Conservation (phyloP, 1,139 yeast species). For the Yamadazyma triangularis region DNA sequence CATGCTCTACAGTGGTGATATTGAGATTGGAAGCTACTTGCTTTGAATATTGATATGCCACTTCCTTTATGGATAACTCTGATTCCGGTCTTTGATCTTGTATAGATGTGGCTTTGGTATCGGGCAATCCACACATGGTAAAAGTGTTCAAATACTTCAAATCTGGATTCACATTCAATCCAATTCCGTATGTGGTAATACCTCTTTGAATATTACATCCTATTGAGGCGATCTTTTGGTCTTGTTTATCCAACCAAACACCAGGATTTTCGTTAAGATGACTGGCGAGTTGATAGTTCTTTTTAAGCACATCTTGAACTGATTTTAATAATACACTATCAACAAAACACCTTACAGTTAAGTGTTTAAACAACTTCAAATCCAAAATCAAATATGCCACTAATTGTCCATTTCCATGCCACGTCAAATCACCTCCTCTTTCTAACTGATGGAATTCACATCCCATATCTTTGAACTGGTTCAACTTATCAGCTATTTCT, state of each 20-base stretch:
- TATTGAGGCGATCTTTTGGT: conserved; percentile 76
- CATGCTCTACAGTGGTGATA: conserved; percentile 42
- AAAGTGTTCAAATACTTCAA: conserved; percentile 64
- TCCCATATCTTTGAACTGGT: conserved; percentile 37
- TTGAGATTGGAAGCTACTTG: conserved; percentile 48
- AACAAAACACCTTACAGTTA: conserved; percentile 75
- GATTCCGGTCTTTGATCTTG: conserved; percentile 17
- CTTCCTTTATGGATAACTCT: conserved; percentile 29
- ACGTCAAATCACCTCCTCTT: conserved; percentile 96
- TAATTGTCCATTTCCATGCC: conserved; percentile 94
- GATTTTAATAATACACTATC: conserved; percentile 61
- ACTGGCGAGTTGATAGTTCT: conserved; percentile 40
- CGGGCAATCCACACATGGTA: conserved; percentile 83
- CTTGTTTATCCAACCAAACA: conserved; percentile 60
- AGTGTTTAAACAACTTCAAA: conserved; percentile 51
- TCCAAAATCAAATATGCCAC: conserved; percentile 84
- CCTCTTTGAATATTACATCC: conserved; percentile 85
- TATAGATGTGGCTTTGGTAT: conserved; percentile 41
- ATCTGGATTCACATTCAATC: conserved; percentile 75
- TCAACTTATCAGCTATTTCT: conserved; percentile 26
- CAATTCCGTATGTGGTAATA: conserved; percentile 86
- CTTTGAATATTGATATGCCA: conserved; percentile 48
- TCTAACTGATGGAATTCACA: conserved; percentile 63
- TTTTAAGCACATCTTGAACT: conserved; percentile 50
- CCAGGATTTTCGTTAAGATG: conserved; percentile 72